Conservation (phyloP, 202 grass and related monocot genomes). For the Bolboschoenoplectus hybrid region DNA sequence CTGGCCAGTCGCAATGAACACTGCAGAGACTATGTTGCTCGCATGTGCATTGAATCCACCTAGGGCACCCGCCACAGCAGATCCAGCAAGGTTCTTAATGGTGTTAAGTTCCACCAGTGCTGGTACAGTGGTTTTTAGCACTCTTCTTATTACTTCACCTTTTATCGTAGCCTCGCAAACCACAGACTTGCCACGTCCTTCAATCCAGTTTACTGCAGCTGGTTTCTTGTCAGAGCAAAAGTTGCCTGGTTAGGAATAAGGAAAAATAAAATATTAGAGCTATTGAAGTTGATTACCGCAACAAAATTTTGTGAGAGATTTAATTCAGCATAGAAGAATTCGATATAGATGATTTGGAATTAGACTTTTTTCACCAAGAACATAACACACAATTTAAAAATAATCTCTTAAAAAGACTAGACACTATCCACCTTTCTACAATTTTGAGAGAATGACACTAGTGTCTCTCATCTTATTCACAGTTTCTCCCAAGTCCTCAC, state of each 20-base stretch:
- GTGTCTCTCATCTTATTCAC: background rate
- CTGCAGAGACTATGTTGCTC: conserved; percentile 48
- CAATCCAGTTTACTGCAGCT: conserved; percentile 77
- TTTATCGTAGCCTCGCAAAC: conserved; percentile 76
- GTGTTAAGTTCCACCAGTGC: conserved; percentile 51
- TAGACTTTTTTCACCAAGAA: background rate
- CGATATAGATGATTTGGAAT: background rate
- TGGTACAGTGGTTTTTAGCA: conserved; percentile 45
- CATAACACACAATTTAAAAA: background rate
- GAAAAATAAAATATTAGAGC: background rate
- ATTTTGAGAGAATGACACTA: background rate
- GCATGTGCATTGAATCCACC: conserved; percentile 59
- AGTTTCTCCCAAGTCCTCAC: background rate
- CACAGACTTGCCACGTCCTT: conserved; percentile 82
- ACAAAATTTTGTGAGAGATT: background rate
- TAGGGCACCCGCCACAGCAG: conserved; percentile 46
- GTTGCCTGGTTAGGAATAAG: conserved; percentile 39
- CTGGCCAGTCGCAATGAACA: conserved; percentile 54
- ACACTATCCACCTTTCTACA: background rate
- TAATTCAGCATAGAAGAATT: background rate
- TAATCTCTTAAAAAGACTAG: background rate
- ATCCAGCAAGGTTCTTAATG: conserved; percentile 50
- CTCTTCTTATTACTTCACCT: conserved; percentile 52
- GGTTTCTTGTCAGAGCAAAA: conserved; percentile 86
- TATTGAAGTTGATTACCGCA: background rate